phyloP scores from a whole-genome alignment of 2,329 filamentous ascomycete species.

The Exophiala alcalophila region DNA sequence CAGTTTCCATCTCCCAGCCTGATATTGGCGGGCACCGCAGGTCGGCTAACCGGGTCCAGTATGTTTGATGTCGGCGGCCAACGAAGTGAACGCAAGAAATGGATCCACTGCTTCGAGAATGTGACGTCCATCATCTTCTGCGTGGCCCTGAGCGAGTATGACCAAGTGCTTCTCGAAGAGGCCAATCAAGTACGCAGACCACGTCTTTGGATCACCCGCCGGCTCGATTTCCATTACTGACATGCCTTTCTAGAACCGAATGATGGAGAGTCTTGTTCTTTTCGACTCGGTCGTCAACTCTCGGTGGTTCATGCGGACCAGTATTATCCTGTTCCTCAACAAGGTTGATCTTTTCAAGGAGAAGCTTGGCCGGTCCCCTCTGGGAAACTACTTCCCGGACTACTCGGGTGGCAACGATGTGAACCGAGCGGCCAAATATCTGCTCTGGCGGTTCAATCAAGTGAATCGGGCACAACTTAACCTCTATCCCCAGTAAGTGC shows the following conservation, averaged over 20 bases:
- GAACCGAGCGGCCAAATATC: constrained; percentile 95
- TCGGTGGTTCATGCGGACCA: constrained; percentile 97
- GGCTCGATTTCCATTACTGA: no score
- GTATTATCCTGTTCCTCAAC: constrained; percentile 97
- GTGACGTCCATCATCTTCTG: constrained; percentile 99
- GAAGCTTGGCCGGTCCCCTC: constrained; percentile 82
- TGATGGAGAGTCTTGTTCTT: constrained; percentile 96
- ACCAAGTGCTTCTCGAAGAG: constrained; percentile 94
- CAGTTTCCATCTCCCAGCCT: no score
- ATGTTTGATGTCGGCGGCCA: constrained; percentile 99
- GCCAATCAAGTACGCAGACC: constrained; percentile 78
- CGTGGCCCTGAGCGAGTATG: constrained; percentile 95
- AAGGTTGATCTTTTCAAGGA: constrained; percentile 98
- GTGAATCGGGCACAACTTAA: constrained; percentile 96
- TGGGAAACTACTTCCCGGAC: constrained; percentile 95
- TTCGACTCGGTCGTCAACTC: constrained; percentile 99
- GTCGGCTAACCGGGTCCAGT: constrained; percentile 51
- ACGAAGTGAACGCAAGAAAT: constrained; percentile 96
- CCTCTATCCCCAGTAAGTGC: constrained; percentile 91
- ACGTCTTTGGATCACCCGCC: no score
- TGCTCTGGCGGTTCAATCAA: constrained; percentile 98
- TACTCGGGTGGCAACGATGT: constrained; percentile 97
- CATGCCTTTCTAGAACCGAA: constrained; percentile 70
- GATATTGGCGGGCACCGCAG: not conserved
- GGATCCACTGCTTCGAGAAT: constrained; percentile 99